These are phyloP conservation scores for Citeromyces hawaiiensis DNA, from an alignment of 1,139 yeast genomes.

Conservation along the genomic window DNA sequence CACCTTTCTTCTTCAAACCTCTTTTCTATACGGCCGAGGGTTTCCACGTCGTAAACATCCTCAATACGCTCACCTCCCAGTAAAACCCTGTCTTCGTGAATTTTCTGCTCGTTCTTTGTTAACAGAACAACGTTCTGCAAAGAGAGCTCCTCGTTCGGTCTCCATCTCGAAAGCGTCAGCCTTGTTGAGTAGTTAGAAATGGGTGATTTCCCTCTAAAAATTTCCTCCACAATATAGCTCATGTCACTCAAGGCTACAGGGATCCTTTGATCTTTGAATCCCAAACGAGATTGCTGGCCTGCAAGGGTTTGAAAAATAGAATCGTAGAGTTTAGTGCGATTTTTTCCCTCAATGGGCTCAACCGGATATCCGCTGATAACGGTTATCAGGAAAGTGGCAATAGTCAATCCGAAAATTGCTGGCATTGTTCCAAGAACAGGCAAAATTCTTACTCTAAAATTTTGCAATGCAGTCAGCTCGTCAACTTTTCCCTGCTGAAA, in stretches of 20 bases:
- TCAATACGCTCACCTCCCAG: constrained; percentile 46
- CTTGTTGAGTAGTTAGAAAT: constrained; percentile 76
- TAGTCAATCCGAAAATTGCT: constrained; percentile 83
- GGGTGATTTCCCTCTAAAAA: constrained; percentile 84
- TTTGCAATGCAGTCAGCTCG: constrained; percentile 74
- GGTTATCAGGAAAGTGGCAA: constrained; percentile 76
- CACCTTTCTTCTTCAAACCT: constrained; percentile 66
- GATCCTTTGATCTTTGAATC: constrained; percentile 52
- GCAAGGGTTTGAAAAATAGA: constrained; percentile 71
- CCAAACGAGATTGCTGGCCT: constrained; percentile 75
- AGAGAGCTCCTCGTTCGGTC: constrained; percentile 40
- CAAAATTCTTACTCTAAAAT: constrained; percentile 83
- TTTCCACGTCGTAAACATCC: constrained; percentile 53
- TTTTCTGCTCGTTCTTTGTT: constrained; percentile 78
- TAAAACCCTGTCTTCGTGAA: constrained; percentile 64
- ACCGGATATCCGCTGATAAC: constrained; percentile 75
- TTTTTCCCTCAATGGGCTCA: constrained; percentile 86
- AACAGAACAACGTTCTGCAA: constrained; percentile 70
- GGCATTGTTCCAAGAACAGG: constrained; percentile 97
- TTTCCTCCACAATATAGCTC: constrained; percentile 80
- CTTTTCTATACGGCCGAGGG: constrained; percentile 40
- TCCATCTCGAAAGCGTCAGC: constrained; percentile 76
- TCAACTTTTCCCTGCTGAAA: constrained; percentile 72
- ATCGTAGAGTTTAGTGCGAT: constrained; percentile 74
- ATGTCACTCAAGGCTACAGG: constrained; percentile 66